Conservation (phyloP, 129 eudicot species). For the Helichrysum umbraculigerum region DNA sequence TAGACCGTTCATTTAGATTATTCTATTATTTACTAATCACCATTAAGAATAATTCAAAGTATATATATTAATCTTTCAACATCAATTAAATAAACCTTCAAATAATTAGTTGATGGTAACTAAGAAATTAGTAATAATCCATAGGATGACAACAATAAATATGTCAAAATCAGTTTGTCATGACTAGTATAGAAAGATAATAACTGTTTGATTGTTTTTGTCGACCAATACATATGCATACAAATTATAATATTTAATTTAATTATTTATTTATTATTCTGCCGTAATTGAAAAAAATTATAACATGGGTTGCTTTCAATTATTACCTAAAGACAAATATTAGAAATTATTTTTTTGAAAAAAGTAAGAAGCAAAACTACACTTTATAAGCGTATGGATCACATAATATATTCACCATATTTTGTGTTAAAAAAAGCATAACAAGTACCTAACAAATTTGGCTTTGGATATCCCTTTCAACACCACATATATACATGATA, state of each 20-base stretch:
- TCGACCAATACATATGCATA: constrained; percentile 13
- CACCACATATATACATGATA: too few species aligned
- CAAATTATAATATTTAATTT: not conserved
- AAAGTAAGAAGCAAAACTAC: not conserved
- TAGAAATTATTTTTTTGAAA: too few species aligned
- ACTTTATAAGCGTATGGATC: not conserved
- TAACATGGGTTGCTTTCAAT: not conserved
- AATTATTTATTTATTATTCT: not conserved
- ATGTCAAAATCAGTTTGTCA: constrained; percentile 26
- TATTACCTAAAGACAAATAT: not conserved
- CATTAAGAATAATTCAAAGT: constrained; percentile 20
- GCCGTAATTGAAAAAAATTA: not conserved
- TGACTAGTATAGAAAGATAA: not conserved
- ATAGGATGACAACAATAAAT: constrained; percentile 22
- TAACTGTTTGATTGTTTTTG: constrained; percentile 17
- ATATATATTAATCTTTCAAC: constrained; percentile 11
- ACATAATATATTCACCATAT: too few species aligned
- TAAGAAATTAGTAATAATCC: constrained; percentile 8
- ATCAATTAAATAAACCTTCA: not conserved
- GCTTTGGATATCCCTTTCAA: too few species aligned
- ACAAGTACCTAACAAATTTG: too few species aligned
- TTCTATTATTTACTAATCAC: not conserved
- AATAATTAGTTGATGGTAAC: constrained; percentile 22
- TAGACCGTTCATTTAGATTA: constrained; percentile 21
- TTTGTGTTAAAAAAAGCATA: too few species aligned